phyloP scores from a whole-genome alignment of 2,329 filamentous ascomycete genomes.

The Phaeosphaeriaceae sp. region DNA sequence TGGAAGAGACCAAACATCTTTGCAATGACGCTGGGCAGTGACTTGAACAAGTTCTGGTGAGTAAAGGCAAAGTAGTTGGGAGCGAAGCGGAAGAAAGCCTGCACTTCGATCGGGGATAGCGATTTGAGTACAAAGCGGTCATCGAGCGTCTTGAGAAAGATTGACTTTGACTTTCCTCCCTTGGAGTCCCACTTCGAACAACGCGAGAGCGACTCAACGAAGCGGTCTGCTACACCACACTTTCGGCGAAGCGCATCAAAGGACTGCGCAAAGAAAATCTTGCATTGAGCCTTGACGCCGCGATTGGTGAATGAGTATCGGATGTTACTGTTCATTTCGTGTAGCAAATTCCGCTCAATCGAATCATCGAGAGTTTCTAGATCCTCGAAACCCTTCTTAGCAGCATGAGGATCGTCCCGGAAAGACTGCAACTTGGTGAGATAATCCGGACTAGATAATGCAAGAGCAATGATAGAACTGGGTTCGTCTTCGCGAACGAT shows the following conservation, averaged over 20 bases:
- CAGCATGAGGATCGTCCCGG: constrained; percentile 47
- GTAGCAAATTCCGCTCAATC: constrained; percentile 83
- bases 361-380: constrained; percentile 65
- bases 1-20: constrained; percentile 99
- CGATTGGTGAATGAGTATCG: constrained; percentile 96
- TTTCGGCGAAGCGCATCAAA: constrained; percentile 94
- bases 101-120: constrained; percentile 87
- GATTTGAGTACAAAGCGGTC: constrained; percentile 94
- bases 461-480: constrained; percentile 93
- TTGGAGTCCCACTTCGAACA: constrained; percentile 99
- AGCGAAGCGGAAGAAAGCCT: constrained; percentile 92
- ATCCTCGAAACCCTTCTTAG: constrained; percentile 26
- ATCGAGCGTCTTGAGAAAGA: constrained; percentile 96
- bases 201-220: constrained; percentile 91
- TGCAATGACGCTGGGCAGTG: constrained; percentile 90
- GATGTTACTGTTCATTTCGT: constrained; percentile 87
- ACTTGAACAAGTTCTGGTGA: constrained; percentile 94
- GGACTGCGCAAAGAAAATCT: constrained; percentile 98
- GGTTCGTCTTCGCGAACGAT: constrained; percentile 98
- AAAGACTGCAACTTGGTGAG: constrained; percentile 77
- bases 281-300: constrained; percentile 93
- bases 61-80: constrained; percentile 98
- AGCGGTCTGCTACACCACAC: constrained; percentile 90
- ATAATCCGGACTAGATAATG: constrained; percentile 87
- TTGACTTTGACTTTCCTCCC: constrained; percentile 95